phyloP scores from a whole-genome alignment of 2,329 filamentous ascomycete genomes.

The Zalaria obscura region DNA sequence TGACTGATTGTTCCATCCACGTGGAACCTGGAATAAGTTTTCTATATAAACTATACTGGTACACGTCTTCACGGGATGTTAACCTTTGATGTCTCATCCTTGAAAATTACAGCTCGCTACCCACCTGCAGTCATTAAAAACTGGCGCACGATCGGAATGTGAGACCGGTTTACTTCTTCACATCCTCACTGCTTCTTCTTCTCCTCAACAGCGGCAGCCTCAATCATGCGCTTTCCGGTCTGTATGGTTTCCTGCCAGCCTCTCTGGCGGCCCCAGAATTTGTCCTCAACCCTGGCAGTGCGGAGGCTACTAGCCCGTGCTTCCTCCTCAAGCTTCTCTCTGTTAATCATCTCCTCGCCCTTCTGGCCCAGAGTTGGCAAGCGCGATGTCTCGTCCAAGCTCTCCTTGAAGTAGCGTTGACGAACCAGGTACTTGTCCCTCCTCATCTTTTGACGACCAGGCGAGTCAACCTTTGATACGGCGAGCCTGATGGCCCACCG shows the following conservation, averaged over 20 bases:
- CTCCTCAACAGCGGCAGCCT: conserved; percentile 15
- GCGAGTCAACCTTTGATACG: conserved; percentile 70
- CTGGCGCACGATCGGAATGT: too few relatives aligned
- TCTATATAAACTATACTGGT: too few relatives aligned
- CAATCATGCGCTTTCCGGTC: conserved; percentile 37
- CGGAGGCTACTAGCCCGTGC: conserved; percentile 25
- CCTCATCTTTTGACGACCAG: conserved; percentile 72
- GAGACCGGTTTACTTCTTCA: too few relatives aligned
- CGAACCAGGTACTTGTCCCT: conserved; percentile 68
- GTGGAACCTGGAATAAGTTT: too few relatives aligned
- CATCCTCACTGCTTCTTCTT: too few relatives aligned
- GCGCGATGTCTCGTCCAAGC: conserved; percentile 41
- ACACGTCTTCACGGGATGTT: too few relatives aligned
- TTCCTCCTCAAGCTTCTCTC: conserved; percentile 48
- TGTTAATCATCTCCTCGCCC: conserved; percentile 49
- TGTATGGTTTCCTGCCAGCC: conserved; percentile 36
- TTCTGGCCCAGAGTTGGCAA: conserved; percentile 31
- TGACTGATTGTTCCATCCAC: too few relatives aligned
- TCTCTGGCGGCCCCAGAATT: conserved; percentile 39
- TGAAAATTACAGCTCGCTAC: too few relatives aligned
- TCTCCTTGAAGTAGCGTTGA: conserved; percentile 65
- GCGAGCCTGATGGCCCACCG: conserved; percentile 58
- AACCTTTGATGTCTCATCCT: too few relatives aligned
- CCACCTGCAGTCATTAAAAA: too few relatives aligned
- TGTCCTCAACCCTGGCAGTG: conserved; percentile 27